phyloP scores from a whole-genome alignment of 257 asterid species.

The Solanum neorickii region DNA sequence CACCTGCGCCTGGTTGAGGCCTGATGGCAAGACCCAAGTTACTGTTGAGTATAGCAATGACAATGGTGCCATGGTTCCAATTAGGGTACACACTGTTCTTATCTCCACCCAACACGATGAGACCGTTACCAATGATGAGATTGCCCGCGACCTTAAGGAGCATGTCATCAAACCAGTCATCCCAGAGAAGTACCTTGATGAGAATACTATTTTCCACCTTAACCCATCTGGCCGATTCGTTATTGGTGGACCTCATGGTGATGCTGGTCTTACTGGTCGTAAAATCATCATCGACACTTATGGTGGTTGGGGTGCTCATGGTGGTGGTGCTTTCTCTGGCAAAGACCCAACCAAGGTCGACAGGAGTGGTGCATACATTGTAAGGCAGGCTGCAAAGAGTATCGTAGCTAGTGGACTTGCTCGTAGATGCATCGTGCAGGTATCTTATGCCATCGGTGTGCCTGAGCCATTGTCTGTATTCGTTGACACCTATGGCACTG shows the following conservation, averaged over 20 bases:
- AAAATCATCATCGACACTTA: slow-evolving; percentile 52
- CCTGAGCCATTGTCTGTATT: slow-evolving; percentile 53
- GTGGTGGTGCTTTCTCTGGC: slow-evolving; percentile 62
- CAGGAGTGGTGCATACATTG: slow-evolving; percentile 54
- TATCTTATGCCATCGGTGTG: slow-evolving; percentile 54
- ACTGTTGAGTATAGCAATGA: slow-evolving; percentile 53
- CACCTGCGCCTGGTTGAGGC: slow-evolving; percentile 56
- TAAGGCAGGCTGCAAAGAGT: slow-evolving; percentile 55
- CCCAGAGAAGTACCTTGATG: slow-evolving; percentile 56
- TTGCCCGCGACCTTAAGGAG: slow-evolving; percentile 47
- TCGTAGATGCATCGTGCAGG: slow-evolving; percentile 50
- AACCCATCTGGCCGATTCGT: slow-evolving; percentile 54
- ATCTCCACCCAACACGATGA: slow-evolving; percentile 61
- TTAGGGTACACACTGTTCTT: slow-evolving; percentile 48
- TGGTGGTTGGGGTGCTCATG: slow-evolving; percentile 69
- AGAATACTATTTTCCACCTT: slow-evolving; percentile 53
- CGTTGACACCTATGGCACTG: slow-evolving; percentile 44
- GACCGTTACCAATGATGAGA: slow-evolving; percentile 54
- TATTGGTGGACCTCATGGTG: slow-evolving; percentile 59
- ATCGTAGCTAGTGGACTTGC: slow-evolving; percentile 46
- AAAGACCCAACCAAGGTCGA: slow-evolving; percentile 64
- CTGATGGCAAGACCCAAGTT: slow-evolving; percentile 59
- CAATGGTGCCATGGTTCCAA: slow-evolving; percentile 52
- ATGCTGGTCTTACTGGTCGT: slow-evolving; percentile 60
- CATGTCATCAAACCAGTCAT: slow-evolving; percentile 49